Conservation (phyloP, 2,329 filamentous ascomycete genomes). For the Claviceps citrina region DNA sequence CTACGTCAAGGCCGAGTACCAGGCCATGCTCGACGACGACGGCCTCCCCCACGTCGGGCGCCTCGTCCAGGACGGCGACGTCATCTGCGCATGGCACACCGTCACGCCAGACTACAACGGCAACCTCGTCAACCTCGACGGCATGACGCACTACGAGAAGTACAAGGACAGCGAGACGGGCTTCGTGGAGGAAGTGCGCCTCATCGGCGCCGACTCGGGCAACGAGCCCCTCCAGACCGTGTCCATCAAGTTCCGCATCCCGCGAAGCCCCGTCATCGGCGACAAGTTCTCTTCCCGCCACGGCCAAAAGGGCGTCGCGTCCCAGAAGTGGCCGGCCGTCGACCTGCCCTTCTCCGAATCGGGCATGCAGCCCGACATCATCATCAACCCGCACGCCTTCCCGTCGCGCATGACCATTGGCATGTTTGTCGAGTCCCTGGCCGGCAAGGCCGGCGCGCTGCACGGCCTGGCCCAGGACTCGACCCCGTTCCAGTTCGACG, state of each 20-base stretch:
- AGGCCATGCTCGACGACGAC: constrained; percentile 67
- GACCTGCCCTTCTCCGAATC: constrained; percentile 97
- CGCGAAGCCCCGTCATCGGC: constrained; percentile 80
- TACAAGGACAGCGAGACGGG: constrained; percentile 86
- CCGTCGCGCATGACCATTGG: constrained; percentile 99
- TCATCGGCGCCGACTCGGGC: constrained; percentile 74
- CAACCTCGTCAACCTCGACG: constrained; percentile 71
- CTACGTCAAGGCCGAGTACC: constrained; percentile 53
- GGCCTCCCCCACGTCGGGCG: constrained; percentile 72
- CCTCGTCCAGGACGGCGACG: constrained; percentile 63
- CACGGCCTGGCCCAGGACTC: constrained; percentile 94
- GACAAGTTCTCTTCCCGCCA: constrained; percentile 99
- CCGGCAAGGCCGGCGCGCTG: constrained; percentile 83
- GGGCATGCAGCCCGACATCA: constrained; percentile 91
- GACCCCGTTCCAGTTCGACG: constrained; percentile 88
- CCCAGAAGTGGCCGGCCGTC: constrained; percentile 83
- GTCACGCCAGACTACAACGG: constrained; percentile 68
- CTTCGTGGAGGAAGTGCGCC: constrained; percentile 81
- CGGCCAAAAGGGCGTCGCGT: constrained; percentile 93
- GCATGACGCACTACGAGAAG: constrained; percentile 72
- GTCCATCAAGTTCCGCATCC: constrained; percentile 84
- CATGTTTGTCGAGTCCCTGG: constrained; percentile 96
- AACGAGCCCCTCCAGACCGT: constrained; percentile 74
- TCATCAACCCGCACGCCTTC: constrained; percentile 99
- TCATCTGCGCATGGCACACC: constrained; percentile 78